These are phyloP conservation scores for Exophiala viscosa DNA, from an alignment of 2,329 filamentous ascomycete genomes.

Conservation along the genomic window DNA sequence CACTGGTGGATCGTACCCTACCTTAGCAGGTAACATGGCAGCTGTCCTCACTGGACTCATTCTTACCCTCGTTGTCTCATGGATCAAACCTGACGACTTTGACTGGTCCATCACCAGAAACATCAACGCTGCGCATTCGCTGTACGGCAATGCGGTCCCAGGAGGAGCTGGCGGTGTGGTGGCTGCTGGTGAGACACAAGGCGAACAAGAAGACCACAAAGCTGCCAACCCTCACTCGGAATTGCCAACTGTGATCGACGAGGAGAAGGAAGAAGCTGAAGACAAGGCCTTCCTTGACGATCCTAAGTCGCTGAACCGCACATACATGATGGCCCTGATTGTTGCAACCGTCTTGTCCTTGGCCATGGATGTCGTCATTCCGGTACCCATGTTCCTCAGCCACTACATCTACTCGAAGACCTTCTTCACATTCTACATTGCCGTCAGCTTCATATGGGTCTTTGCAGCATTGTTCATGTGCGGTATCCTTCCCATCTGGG, in stretches of 20 bases:
- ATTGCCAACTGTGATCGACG: not conserved
- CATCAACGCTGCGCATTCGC: constrained; percentile 57
- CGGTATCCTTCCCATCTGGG: constrained; percentile 40
- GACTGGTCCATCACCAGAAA: constrained; percentile 68
- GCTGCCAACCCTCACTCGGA: not conserved
- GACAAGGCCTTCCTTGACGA: not conserved
- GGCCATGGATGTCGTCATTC: constrained; percentile 74
- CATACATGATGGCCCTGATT: constrained; percentile 51
- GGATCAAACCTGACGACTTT: constrained; percentile 81
- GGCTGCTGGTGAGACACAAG: not conserved
- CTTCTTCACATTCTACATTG: constrained; percentile 79
- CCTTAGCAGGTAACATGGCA: constrained; percentile 64
- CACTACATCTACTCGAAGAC: constrained; percentile 74
- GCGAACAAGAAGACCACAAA: not conserved
- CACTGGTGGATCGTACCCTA: constrained; percentile 63
- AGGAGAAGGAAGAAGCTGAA: not conserved
- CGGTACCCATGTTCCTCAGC: constrained; percentile 81
- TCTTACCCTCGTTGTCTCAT: constrained; percentile 69
- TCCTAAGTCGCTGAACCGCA: constrained; percentile 40
- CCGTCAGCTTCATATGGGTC: constrained; percentile 70
- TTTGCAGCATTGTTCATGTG: constrained; percentile 53
- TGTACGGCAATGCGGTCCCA: not conserved
- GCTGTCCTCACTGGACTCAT: constrained; percentile 71
- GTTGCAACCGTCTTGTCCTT: constrained; percentile 63
- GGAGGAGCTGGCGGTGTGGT: not conserved